These are phyloP conservation scores for Botrytis porri DNA, from an alignment of 2,329 filamentous ascomycete species.

Conservation along the genomic window DNA sequence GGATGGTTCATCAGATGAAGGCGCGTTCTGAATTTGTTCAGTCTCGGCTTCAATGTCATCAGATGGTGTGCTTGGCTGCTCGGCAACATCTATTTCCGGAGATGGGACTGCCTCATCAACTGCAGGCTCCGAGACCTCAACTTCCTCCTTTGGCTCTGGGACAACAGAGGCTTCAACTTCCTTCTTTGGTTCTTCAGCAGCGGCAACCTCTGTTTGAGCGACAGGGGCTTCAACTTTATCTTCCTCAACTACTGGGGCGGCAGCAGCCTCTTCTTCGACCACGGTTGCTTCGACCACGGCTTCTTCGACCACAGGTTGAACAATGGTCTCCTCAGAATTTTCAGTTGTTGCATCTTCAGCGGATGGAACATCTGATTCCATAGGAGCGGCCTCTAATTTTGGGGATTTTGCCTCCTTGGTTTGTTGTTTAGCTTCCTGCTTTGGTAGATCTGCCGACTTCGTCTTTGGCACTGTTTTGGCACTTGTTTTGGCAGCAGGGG, in stretches of 20 bases:
- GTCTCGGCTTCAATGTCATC: conserved; percentile 5
- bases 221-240: background rate
- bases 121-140: background rate
- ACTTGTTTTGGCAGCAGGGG: conserved; percentile 14
- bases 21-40: background rate
- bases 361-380: conserved; percentile 29
- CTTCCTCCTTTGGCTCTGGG: background rate
- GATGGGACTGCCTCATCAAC: conserved; percentile 11
- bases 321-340: conserved; percentile 12
- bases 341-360: conserved; percentile 23
- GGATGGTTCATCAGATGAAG: background rate
- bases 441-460: conserved; percentile 25
- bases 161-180: background rate
- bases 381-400: conserved; percentile 25
- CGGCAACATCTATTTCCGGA: background rate
- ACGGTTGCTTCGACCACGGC: conserved; percentile 1
- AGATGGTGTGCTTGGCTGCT: background rate
- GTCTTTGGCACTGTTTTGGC: conserved; percentile 16
- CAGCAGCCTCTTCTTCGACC: background rate
- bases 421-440: conserved; percentile 21
- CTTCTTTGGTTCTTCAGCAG: conserved; percentile 1
- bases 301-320: conserved; percentile 11
- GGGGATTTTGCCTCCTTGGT: conserved; percentile 21
- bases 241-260: conserved; percentile 3
- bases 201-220: background rate